A percentile compares a stretch with the other conserved stretches of the same genome.
phyloP scores from a whole-genome alignment of 768 basidiomycete genomes.

The Hericium coralloides region DNA sequence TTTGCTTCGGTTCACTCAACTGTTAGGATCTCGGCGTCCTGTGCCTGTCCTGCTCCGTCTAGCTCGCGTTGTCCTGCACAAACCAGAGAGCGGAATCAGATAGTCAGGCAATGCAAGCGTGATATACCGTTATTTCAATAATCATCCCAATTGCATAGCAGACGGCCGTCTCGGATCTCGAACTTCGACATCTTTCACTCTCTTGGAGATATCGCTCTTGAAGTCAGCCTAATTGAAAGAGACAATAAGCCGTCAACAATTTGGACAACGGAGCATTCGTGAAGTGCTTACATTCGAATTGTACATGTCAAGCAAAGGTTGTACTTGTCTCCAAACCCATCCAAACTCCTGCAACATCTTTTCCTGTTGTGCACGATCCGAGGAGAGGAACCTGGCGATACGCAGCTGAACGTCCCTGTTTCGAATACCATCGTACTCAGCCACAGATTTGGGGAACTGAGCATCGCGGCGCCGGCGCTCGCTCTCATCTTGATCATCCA shows the following conservation, averaged over 20 bases:
- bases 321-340: constrained; percentile 8
- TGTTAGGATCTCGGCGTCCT: no score
- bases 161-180: constrained; percentile 10
- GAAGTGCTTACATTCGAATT: constrained; percentile 5
- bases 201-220: constrained; percentile 8
- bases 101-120: background rate
- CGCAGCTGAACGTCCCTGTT: constrained; percentile 12
- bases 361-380: constrained; percentile 8
- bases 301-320: constrained; percentile 6
- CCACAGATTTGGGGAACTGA: constrained; percentile 7
- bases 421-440: constrained; percentile 6
- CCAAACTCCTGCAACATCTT: constrained; percentile 7
- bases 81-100: background rate
- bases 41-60: no score
- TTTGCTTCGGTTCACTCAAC: no score
- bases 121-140: background rate
- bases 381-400: constrained; percentile 10
- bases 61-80: background rate
- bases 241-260: background rate
- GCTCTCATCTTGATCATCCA: constrained; percentile 6
- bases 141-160: background rate
- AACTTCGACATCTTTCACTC: constrained; percentile 5
- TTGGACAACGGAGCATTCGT: background rate
- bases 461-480: constrained; percentile 8
- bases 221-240: constrained; percentile 1